phyloP scores from a whole-genome alignment of 2,329 filamentous ascomycete genomes.

The Cordyceps fumosorosea region DNA sequence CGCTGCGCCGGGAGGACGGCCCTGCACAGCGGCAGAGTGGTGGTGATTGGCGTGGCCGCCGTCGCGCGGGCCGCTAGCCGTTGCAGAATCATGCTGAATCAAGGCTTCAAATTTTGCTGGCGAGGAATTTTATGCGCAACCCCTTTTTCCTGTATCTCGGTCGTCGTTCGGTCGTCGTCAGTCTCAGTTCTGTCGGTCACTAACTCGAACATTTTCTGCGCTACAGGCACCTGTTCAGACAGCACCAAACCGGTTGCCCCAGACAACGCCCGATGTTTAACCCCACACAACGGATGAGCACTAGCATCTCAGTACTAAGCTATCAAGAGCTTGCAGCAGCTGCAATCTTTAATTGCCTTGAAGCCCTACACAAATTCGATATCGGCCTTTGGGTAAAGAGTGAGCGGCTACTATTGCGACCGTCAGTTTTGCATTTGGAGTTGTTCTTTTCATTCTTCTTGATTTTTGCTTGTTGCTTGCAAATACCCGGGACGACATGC shows the following conservation, averaged over 20 bases:
- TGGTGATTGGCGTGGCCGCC: neutral
- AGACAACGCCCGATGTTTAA: slow-evolving; percentile 30
- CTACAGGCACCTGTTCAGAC: neutral
- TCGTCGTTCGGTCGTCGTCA: neutral
- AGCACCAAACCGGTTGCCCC: slow-evolving; percentile 27
- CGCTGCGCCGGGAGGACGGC: neutral
- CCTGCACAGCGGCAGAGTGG: neutral
- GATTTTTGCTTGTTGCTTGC: neutral
- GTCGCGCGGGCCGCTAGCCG: neutral
- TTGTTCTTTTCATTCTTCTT: neutral
- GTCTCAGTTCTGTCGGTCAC: slow-evolving; percentile 1
- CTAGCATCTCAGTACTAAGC: neutral
- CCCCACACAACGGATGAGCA: slow-evolving; percentile 16
- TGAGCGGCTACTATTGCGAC: neutral
- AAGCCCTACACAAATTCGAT: neutral
- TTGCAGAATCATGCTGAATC: neutral
- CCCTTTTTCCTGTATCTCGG: neutral
- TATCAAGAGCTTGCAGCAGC: neutral
- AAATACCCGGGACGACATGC: slow-evolving; percentile 26
- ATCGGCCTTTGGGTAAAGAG: neutral
- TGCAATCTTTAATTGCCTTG: slow-evolving; percentile 3
- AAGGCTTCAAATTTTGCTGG: neutral
- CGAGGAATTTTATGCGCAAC: neutral
- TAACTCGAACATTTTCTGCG: neutral
- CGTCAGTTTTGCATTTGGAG: neutral